These are phyloP conservation scores for Mycocentrospora acerina DNA, from an alignment of 2,329 filamentous ascomycete species.

Conservation along the genomic window DNA sequence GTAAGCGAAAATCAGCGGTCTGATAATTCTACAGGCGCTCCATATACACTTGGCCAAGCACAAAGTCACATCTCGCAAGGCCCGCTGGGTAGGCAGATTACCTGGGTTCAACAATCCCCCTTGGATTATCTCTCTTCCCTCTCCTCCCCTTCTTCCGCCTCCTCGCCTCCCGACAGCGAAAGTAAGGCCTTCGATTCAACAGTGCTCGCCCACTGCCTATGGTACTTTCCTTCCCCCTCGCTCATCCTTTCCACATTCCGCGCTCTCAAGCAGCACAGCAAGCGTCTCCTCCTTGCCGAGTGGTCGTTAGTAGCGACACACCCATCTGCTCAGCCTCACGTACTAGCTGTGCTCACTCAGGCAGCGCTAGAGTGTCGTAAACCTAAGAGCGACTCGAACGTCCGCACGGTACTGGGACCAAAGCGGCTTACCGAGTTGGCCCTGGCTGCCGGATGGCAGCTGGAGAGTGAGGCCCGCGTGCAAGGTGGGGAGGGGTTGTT, in stretches of 20 bases:
- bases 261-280: conserved; percentile 38
- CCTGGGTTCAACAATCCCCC: conserved; percentile 47
- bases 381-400: conserved; percentile 46
- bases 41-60: conserved; percentile 52
- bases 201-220: conserved; percentile 55
- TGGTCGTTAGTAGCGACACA: conserved; percentile 48
- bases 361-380: conserved; percentile 49
- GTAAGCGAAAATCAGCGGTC: conserved; percentile 1
- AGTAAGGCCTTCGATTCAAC: conserved; percentile 46
- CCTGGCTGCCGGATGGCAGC: conserved; percentile 39
- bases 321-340: conserved; percentile 49
- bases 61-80: conserved; percentile 48
- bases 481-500: conserved; percentile 43
- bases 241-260: conserved; percentile 42
- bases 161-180: conserved; percentile 5
- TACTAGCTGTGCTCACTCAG: conserved; percentile 53
- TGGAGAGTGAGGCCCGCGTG: conserved; percentile 42
- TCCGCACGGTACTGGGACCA: conserved; percentile 51
- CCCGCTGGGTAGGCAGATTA: conserved; percentile 46
- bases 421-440: conserved; percentile 43
- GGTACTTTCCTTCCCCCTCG: conserved; percentile 53
- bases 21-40: conserved; percentile 28
- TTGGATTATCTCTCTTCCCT: conserved; percentile 24
- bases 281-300: conserved; percentile 49
- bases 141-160: conserved; percentile 1